Evolutionary conservation across 257 asterid species (phyloP).

Genomic region (Capsicum chinense): DNA sequence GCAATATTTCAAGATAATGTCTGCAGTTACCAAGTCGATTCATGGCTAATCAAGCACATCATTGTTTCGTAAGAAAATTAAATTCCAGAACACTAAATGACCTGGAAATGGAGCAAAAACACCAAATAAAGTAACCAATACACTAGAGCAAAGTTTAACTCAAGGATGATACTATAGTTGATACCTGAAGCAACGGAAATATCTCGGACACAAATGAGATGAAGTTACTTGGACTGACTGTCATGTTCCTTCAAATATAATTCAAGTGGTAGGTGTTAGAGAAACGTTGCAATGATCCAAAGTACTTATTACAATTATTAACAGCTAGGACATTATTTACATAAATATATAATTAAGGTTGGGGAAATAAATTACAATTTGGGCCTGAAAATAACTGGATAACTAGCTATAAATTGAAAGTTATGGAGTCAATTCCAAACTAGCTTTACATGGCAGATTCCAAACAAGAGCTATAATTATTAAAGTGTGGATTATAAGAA

Average conservation of each 20-base stretch:
- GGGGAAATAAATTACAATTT: neutral
- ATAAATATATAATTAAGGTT: neutral
- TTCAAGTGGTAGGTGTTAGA: conserved; percentile 42
- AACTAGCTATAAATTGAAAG: neutral
- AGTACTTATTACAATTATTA: neutral
- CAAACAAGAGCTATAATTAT: conserved; percentile 7
- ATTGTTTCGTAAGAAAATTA: neutral
- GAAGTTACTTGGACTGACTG: conserved; percentile 63
- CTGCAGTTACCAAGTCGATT: neutral
- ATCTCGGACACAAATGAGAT: conserved; percentile 77
- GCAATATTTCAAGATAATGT: conserved; percentile 18
- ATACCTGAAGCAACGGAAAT: conserved; percentile 93
- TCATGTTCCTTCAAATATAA: conserved; percentile 69
- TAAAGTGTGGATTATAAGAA: neutral
- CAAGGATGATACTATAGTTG: neutral
- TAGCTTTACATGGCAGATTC: neutral
- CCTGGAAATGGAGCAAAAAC: neutral
- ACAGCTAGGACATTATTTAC: neutral
- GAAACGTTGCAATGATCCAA: neutral
- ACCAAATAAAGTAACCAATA: conserved; percentile 29
- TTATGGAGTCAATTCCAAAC: neutral
- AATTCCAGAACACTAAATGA: conserved; percentile 24
- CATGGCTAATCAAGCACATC: neutral
- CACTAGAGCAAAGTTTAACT: conserved; percentile 5
- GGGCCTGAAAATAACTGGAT: conserved; percentile 17